Percentiles rank a stretch among this genome's conserved stretches.
Evolutionary conservation across 1,284 basidiomycete genomes (phyloP).

Genomic region (Polyporus tsugae): DNA sequence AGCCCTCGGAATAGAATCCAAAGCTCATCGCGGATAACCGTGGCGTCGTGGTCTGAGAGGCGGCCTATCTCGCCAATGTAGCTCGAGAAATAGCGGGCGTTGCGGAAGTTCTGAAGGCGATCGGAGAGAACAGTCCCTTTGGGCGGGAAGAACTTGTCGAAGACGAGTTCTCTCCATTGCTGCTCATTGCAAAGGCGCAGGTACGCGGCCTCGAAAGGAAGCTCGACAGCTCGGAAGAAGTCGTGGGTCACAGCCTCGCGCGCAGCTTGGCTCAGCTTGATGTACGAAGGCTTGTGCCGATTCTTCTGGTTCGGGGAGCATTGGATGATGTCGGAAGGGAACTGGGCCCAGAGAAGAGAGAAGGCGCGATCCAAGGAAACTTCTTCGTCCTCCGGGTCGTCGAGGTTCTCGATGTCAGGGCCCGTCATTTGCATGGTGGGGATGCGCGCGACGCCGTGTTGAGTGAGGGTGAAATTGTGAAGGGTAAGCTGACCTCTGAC

Average conservation of each 20-base stretch:
- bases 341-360: neutral
- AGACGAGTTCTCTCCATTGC: neutral
- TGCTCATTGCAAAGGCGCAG: neutral
- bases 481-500: neutral
- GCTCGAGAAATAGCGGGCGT: neutral
- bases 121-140: neutral
- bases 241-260: neutral
- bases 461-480: neutral
- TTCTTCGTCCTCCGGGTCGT: neutral
- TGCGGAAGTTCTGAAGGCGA: neutral
- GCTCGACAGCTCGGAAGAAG: neutral
- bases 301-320: neutral
- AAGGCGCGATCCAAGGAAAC: neutral
- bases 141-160: conserved; percentile 1
- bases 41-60: neutral
- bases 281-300: neutral
- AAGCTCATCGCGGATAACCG: neutral
- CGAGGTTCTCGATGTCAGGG: neutral
- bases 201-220: neutral
- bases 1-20: neutral
- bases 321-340: neutral
- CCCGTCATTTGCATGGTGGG: neutral
- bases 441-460: neutral
- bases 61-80: neutral
- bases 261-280: neutral